Evolutionary conservation across 768 basidiomycete genomes (phyloP), one percentile per base, ranked within the genome.

Genomic region (Tricholoma furcatifolium): DNA sequence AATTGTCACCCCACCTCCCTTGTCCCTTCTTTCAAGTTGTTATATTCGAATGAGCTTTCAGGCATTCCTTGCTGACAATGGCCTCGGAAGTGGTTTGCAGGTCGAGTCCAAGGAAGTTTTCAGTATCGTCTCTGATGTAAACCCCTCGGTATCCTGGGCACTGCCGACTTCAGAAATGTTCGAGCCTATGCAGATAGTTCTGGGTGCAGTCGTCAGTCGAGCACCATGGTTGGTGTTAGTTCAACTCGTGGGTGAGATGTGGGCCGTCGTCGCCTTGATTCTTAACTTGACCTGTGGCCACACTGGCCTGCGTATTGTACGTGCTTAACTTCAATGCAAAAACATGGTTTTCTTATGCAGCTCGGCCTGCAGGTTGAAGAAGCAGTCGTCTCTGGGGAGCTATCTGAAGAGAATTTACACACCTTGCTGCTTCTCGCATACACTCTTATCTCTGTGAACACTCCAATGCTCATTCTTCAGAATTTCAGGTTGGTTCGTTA

Each of bases 31-130:
- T 35, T 20, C 20, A 4, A 36, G 34, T 35, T 23, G 20, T 36
- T 23, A 47, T 6, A 32, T 15, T 35, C 8, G n/a, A n/a, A 46
- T 47, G 46, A 21, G 8, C 20, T 47, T 47, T 17, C 30, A 35
- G 12, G 14, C 43, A 3, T 39, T 24, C n/a, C 44, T 27, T 27
- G 24, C 50, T 30, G 6, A 18, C 21, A 41, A 17, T 31, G n/a
- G 17, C 36, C 40, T 38, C 11, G 14, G 40, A 36, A 45, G 48
- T 43, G 27, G 41, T 20, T 54, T 70, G 30, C 55, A 54, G 18
- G 64, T 59, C 21, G 50, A 64, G n/a, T 57, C 61, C 14, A 66
- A 67, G 68, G 72, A 70, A 2, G 71, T 73, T 21, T 75, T 74
- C 53, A 58, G 62, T 17, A 52, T 74, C 40, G 71, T 67, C 8